A percentile compares a stretch with the other conserved stretches of the same genome.
Evolutionary conservation across 164 flowering plant species (phyloP).

Genomic region (Paratinospora sagittata): DNA sequence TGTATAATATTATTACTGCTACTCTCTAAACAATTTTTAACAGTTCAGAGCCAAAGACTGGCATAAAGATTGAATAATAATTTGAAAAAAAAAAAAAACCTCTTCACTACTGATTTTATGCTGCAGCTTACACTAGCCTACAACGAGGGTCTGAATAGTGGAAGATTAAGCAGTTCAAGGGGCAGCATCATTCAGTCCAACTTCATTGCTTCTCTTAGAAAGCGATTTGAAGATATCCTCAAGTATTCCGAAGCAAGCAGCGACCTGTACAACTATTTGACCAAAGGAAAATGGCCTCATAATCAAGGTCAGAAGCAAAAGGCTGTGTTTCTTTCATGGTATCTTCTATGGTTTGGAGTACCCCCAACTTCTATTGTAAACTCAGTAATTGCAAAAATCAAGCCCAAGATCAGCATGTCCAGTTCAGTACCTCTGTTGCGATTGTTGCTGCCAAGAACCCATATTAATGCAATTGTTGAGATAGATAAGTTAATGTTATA

Average conservation of each 20-base stretch:
- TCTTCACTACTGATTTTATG: not conserved
- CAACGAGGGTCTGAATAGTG: conserved; percentile 58
- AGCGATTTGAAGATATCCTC: conserved; percentile 67
- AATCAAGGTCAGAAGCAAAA: conserved; percentile 17
- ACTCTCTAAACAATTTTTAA: not conserved
- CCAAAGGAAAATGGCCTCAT: conserved; percentile 55
- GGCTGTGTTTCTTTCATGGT: conserved; percentile 52
- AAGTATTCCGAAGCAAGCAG: conserved; percentile 24
- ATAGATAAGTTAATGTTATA: conserved; percentile 32
- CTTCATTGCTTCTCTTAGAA: conserved; percentile 68
- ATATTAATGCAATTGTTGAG: conserved; percentile 44
- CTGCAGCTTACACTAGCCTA: conserved; percentile 79
- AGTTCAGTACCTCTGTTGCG: conserved; percentile 58
- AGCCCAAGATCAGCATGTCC: conserved; percentile 25
- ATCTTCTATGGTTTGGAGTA: conserved; percentile 72
- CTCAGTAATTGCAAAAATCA: conserved; percentile 44
- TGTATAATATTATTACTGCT: too few species aligned
- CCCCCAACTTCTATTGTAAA: conserved; percentile 48
- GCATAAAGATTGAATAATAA: too few species aligned
- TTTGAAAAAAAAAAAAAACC: too few species aligned
- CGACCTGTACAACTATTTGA: conserved; percentile 43
- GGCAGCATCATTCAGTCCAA: conserved; percentile 63
- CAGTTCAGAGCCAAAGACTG: not conserved
- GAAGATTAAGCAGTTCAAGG: conserved; percentile 47
- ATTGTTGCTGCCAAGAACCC: conserved; percentile 63